Base-by-base conservation (phyloP, 768 basidiomycete species). In the Rhodotorula babjevae region DNA sequence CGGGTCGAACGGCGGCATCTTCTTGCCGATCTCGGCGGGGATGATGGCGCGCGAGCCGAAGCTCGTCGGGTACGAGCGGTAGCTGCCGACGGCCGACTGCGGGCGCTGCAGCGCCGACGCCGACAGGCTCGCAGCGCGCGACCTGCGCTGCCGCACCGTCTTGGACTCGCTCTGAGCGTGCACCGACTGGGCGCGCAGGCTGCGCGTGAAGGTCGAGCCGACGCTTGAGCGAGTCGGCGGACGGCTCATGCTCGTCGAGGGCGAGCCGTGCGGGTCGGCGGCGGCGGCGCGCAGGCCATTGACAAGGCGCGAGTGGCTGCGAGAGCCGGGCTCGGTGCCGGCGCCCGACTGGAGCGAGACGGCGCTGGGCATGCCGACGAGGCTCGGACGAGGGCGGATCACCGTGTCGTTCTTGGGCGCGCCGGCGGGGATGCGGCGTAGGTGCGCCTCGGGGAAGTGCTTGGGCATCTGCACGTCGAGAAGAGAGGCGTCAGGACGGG, bases 331-430 rank as follows among this genome's bases (percentile, higher is more conserved):
- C 50, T 52, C 50, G 23, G 23, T 52, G 11, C 53, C 65, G 31
- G 46, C 46, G 25, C 61, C 71, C 10, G 71, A 63, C 40, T 53
- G 57, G 49, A 72, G 56, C 5, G 71, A 63, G n/a, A 42, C 21
- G 6, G 65, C 56, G 62, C 71, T 72, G 19, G 36, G 27, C 19
- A 63, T 29, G 23, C 61, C 49, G 2, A 49, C 42, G 21, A 73
- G 71, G 12, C 52, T 49, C 1, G 63, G 59, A 9, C 52, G 57
- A 5, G 67, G 72, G 25, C 61, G 64, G 56, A 73, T 62, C 49
- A 73, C 31, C 11, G 52, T 36, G 50, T 68, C 69, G 59, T 71
- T 59, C 59, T 71, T 75, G 44, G 67, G 66, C 21, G 68, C 63
- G 23, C 63, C 49, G 18, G 69, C 31, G 10, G 74, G 74, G 10